Percentiles rank a stretch among this genome's conserved stretches.
Conservation (phyloP, 768 basidiomycete species). For the Boletus pseudopeckii region DNA sequence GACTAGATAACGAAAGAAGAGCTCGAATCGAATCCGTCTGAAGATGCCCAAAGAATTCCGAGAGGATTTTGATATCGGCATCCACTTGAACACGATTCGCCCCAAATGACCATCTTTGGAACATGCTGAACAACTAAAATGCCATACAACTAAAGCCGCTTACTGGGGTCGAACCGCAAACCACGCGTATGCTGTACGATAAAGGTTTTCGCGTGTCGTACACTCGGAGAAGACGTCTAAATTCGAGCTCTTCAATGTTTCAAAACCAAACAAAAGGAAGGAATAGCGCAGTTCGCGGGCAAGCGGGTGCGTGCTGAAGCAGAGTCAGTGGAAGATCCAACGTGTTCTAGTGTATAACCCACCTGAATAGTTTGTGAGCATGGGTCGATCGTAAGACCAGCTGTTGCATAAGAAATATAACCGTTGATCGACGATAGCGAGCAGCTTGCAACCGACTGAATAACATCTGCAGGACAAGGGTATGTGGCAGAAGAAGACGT, state of each 20-base stretch:
- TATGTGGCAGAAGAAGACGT: constrained; percentile 78
- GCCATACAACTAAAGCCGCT: constrained; percentile 27
- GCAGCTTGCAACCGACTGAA: constrained; percentile 93
- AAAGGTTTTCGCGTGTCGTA: constrained; percentile 69
- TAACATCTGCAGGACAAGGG: constrained; percentile 80
- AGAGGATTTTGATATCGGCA: constrained; percentile 82
- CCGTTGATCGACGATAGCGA: constrained; percentile 77
- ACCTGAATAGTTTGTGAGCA: constrained; percentile 76
- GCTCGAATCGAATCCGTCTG: constrained; percentile 70
- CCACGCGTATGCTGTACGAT: constrained; percentile 83
- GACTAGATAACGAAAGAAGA: constrained; percentile 54
- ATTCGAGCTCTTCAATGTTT: constrained; percentile 82
- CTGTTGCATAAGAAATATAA: constrained; percentile 83
- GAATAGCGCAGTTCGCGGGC: constrained; percentile 89
- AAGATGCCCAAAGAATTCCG: constrained; percentile 77
- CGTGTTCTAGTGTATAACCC: constrained; percentile 4
- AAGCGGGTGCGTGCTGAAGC: constrained; percentile 78
- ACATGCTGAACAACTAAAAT: neutral
- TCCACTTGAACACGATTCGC: constrained; percentile 87
- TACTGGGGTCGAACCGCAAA: constrained; percentile 93
- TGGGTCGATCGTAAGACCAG: constrained; percentile 79
- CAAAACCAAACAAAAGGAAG: constrained; percentile 89
- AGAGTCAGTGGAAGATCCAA: neutral
- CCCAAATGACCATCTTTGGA: constrained; percentile 89
- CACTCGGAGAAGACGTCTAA: constrained; percentile 82